phyloP scores from a whole-genome alignment of 805 yeast genomes.

The Lachancea meyersii region DNA sequence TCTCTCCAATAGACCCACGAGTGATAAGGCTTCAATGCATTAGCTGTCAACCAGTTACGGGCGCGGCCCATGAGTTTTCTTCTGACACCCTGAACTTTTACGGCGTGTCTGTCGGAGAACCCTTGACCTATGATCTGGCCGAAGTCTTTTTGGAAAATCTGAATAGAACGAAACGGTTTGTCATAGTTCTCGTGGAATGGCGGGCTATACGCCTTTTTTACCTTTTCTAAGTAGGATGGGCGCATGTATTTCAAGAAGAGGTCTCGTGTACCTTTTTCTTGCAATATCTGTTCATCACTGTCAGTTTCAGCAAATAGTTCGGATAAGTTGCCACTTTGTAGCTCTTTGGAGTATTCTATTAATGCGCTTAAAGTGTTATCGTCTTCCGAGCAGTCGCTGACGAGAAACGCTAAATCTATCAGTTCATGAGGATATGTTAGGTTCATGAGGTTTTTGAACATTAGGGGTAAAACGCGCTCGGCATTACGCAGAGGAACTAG shows the following conservation, averaged over 20 bases:
- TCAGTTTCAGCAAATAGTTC: conserved; percentile 33
- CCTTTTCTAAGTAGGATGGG: conserved; percentile 49
- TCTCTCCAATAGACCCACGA: conserved; percentile 93
- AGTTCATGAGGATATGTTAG: conserved; percentile 75
- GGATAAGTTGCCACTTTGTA: conserved; percentile 65
- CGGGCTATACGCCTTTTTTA: conserved; percentile 53
- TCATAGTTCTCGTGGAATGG: conserved; percentile 60
- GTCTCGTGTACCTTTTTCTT: conserved; percentile 50
- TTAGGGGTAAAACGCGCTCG: conserved; percentile 66
- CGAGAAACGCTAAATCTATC: conserved; percentile 74
- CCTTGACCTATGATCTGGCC: conserved; percentile 85
- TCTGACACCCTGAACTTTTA: conserved; percentile 78
- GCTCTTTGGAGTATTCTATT: conserved; percentile 55
- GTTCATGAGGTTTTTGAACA: conserved; percentile 81
- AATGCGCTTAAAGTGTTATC: conserved; percentile 63
- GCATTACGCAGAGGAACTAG: conserved; percentile 78
- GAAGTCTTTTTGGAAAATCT: conserved; percentile 75
- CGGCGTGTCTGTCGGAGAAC: conserved; percentile 76
- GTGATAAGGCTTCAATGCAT: conserved; percentile 73
- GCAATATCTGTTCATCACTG: conserved; percentile 35
- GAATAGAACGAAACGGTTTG: conserved; percentile 69
- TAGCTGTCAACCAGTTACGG: conserved; percentile 72
- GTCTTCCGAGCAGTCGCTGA: conserved; percentile 66
- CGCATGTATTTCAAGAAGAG: conserved; percentile 69
- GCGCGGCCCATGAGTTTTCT: conserved; percentile 84